Conservation (phyloP, 257 asterid genomes). For the Gentiana straminea region DNA sequence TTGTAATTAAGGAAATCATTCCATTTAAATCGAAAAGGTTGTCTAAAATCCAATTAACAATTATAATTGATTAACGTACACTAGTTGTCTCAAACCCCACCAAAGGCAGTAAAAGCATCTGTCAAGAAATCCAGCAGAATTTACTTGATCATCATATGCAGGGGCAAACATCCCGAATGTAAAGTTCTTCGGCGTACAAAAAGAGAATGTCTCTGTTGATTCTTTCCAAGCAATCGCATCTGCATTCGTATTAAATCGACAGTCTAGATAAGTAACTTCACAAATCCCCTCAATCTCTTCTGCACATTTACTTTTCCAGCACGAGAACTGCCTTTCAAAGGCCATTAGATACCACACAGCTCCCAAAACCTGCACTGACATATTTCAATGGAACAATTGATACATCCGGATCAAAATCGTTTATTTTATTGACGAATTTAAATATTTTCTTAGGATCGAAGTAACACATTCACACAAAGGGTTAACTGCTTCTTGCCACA, state of each 20-base stretch:
- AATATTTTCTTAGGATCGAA: too few relatives aligned
- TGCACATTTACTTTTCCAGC: slow-evolving; percentile 58
- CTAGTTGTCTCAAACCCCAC: slow-evolving; percentile 70
- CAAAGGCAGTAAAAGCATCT: slow-evolving; percentile 77
- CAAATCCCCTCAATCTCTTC: slow-evolving; percentile 30
- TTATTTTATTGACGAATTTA: neutral
- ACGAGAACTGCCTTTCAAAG: slow-evolving; percentile 54
- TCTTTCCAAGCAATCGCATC: slow-evolving; percentile 33
- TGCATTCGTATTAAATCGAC: slow-evolving; percentile 11
- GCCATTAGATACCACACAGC: slow-evolving; percentile 81
- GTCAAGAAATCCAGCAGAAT: slow-evolving; percentile 35
- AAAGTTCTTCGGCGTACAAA: slow-evolving; percentile 33
- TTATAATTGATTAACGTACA: slow-evolving; percentile 22
- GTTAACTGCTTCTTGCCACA: too few relatives aligned
- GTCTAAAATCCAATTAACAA: too few relatives aligned
- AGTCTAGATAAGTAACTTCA: slow-evolving; percentile 35
- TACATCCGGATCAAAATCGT: neutral
- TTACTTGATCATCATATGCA: slow-evolving; percentile 44
- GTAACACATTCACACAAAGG: neutral
- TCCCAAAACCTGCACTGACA: slow-evolving; percentile 49
- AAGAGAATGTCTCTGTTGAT: slow-evolving; percentile 29
- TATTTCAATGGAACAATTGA: slow-evolving; percentile 1
- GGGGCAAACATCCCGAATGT: slow-evolving; percentile 62
- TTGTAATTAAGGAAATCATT: neutral
- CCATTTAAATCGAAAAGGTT: too few relatives aligned